Base-by-base conservation (phyloP, 352 stramenopile genomes). In the Pilasporangium apinafurcum region DNA sequence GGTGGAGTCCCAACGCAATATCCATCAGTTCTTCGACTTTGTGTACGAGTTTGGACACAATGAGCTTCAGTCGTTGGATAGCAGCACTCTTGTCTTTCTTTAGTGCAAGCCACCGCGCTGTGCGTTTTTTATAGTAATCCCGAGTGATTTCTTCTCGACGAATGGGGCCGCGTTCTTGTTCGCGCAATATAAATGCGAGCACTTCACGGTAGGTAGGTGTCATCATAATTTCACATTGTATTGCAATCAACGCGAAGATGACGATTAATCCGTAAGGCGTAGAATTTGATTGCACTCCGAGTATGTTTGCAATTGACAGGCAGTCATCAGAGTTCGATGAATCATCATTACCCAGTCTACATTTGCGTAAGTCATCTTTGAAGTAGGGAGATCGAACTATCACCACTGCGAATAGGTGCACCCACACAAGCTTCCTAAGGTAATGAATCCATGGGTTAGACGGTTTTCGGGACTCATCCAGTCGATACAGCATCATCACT, bases 1-100 rank as follows among this genome's bases (percentile, higher is more conserved):
- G 72, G 44, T 95, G 71, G 7, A 95, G 31, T 0, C 80, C 83
- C 53, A 88, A 80, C 0, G 83, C 83, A 29, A 95, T 92, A 42
- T 95, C 83, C 80, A 95, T 91, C 29, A 95, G 67, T 43, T 95
- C 83, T 54, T 92, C 78, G 7, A 92, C 78, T 39, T 92, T 92
- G 45, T 95, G 80, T 0, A 95, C 83, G 1, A 92, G 61, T 48
- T 92, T 92, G 0, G 78, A 91, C 5, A 95, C 83, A 42, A 92
- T 92, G 5, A 92, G 75, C 39, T 92, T 92, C 9, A 95, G 68
- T 1, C 81, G 74, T 45, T 88, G 72, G 41, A 95, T 77, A 0
- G 76, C 81, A 9, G 76, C 66, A 39, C 79, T 86, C 46, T 94
- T 94, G 26, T 92, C 78, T 31, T 83, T 84, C 51, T 94, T 94